phyloP scores from a whole-genome alignment of 2,329 filamentous ascomycete species.

The Aureobasidium uvarum region DNA sequence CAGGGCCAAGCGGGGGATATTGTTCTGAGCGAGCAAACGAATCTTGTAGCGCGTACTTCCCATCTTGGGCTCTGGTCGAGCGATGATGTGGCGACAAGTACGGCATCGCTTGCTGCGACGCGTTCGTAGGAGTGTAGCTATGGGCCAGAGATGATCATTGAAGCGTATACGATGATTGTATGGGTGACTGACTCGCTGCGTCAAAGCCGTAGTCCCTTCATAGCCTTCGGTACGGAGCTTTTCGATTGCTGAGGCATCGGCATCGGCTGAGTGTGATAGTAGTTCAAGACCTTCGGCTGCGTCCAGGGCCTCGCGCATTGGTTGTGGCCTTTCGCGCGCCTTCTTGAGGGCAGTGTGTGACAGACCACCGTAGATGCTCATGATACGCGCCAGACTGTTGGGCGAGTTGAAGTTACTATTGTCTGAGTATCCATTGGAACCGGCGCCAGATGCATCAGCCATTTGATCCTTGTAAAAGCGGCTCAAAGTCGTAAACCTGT shows the following conservation, averaged over 20 bases:
- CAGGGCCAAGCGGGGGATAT: conserved; percentile 80
- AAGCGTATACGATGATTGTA: conserved; percentile 58
- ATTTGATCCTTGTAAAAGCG: conserved; percentile 81
- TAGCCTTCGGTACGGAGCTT: conserved; percentile 60
- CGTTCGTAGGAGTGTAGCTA: conserved; percentile 79
- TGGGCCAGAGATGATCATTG: conserved; percentile 71
- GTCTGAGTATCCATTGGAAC: conserved; percentile 51
- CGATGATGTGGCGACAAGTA: conserved; percentile 89
- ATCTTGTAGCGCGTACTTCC: conserved; percentile 89
- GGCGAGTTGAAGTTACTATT: conserved; percentile 68
- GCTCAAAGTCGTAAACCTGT: conserved; percentile 71
- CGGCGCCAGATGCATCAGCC: conserved; percentile 59
- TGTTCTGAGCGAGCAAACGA: conserved; percentile 76
- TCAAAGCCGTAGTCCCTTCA: conserved; percentile 58
- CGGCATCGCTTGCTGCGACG: conserved; percentile 94
- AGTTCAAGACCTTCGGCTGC: conserved; percentile 67
- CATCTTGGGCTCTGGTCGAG: conserved; percentile 89
- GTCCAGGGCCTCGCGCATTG: conserved; percentile 77
- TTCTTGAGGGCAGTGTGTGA: conserved; percentile 62
- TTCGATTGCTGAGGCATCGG: conserved; percentile 60
- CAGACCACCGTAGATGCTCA: conserved; percentile 78
- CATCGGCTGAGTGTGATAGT: conserved; percentile 42
- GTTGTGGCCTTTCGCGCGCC: conserved; percentile 62
- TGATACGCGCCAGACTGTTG: conserved; percentile 78
- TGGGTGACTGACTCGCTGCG: conserved; percentile 51